phyloP scores from a whole-genome alignment of 2,329 filamentous ascomycete species.

The Xylariaceae sp. region DNA sequence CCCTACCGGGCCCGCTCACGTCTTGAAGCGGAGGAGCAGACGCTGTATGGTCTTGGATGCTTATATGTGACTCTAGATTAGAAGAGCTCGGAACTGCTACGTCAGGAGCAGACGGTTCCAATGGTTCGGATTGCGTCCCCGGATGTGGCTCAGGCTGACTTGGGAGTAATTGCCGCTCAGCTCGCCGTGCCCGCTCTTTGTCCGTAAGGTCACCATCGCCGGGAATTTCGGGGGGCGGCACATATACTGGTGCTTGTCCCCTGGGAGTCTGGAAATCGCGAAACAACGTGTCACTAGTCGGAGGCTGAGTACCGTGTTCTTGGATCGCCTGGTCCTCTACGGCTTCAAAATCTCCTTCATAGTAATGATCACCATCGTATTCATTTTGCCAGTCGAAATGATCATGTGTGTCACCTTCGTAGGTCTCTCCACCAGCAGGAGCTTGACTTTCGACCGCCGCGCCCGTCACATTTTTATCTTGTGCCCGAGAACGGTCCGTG shows the following conservation, averaged over 20 bases:
- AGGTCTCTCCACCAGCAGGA: constrained; percentile 14
- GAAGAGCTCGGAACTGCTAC: not conserved
- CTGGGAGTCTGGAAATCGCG: constrained; percentile 31
- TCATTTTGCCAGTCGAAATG: constrained; percentile 31
- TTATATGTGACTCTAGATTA: not conserved
- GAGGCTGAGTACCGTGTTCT: constrained; percentile 25
- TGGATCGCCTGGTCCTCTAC: constrained; percentile 18
- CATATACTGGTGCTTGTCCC: constrained; percentile 42
- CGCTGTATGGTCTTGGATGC: constrained; percentile 8
- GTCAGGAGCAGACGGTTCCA: constrained; percentile 30
- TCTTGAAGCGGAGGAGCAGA: constrained; percentile 47
- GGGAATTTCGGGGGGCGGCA: constrained; percentile 57
- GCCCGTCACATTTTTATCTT: constrained; percentile 25
- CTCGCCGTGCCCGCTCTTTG: constrained; percentile 73
- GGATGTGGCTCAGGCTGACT: constrained; percentile 62
- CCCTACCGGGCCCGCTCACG: constrained; percentile 22
- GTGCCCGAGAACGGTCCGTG: constrained; percentile 56
- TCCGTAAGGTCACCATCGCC: constrained; percentile 66
- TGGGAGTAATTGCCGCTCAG: constrained; percentile 75
- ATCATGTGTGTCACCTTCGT: constrained; percentile 18
- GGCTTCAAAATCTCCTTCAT: constrained; percentile 19
- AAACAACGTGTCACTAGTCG: constrained; percentile 26
- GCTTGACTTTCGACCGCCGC: constrained; percentile 21
- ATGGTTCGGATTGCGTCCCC: constrained; percentile 37
- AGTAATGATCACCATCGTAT: constrained; percentile 25